A percentile compares a stretch with the other conserved stretches of the same genome.
These are phyloP conservation scores for Triticum urartu DNA, from an alignment of 176 grass and related monocot genomes.

Conservation along the genomic window DNA sequence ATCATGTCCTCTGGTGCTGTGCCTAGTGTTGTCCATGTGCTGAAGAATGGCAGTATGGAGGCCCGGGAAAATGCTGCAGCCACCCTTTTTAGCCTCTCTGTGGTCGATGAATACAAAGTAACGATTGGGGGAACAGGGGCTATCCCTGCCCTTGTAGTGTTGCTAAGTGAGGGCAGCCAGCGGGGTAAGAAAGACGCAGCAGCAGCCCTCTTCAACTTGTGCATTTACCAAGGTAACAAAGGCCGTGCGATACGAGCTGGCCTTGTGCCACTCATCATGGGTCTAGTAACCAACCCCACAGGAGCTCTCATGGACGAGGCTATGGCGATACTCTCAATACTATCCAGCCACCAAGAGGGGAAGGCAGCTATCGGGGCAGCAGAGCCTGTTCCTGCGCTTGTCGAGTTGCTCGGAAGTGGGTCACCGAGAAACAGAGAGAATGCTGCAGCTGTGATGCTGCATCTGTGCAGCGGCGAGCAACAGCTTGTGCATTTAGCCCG, in stretches of 20 bases:
- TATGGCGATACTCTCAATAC: constrained; percentile 85
- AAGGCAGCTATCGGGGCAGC: constrained; percentile 66
- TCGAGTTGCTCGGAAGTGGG: constrained; percentile 63
- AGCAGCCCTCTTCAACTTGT: constrained; percentile 89
- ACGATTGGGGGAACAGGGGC: constrained; percentile 73
- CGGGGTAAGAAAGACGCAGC: constrained; percentile 94
- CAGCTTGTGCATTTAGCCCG: constrained; percentile 43
- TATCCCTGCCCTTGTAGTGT: constrained; percentile 73
- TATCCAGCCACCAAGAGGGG: constrained; percentile 82
- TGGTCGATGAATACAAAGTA: constrained; percentile 87
- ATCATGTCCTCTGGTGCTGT: constrained; percentile 79
- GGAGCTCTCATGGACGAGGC: constrained; percentile 71
- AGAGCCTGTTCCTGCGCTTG: constrained; percentile 73
- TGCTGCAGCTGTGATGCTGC: constrained; percentile 76
- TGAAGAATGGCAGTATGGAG: constrained; percentile 90
- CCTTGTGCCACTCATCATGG: constrained; percentile 83
- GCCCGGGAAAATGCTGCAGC: constrained; percentile 95
- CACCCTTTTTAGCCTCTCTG: constrained; percentile 90
- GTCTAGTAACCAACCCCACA: constrained; percentile 60
- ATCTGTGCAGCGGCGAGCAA: constrained; percentile 66
- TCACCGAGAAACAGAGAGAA: constrained; percentile 86
- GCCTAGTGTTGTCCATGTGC: constrained; percentile 69
- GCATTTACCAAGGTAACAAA: constrained; percentile 96
- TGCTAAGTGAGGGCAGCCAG: constrained; percentile 80
- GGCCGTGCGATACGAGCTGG: constrained; percentile 74